These are phyloP conservation scores for Glycyrrhiza uralensis DNA, from an alignment of 306 rosid genomes.

Conservation along the genomic window DNA sequence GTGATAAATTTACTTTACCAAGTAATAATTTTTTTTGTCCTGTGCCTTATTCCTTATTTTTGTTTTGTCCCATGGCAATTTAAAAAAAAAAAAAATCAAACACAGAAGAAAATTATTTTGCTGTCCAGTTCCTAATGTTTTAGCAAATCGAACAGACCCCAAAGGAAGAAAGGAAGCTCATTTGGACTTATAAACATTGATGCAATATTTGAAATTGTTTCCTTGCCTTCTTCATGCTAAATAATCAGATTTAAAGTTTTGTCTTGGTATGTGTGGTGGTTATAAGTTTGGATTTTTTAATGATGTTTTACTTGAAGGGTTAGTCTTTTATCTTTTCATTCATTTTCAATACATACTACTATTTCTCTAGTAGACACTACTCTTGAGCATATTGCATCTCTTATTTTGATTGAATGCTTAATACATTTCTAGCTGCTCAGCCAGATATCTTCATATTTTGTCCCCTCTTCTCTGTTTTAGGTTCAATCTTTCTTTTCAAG, in stretches of 20 bases:
- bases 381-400: background rate
- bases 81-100: no score
- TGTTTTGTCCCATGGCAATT: no score
- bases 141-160: no score
- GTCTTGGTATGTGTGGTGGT: background rate
- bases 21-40: no score
- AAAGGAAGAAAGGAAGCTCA: no score
- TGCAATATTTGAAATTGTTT: no score
- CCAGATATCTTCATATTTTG: background rate
- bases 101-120: no score
- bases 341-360: background rate
- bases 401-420: background rate
- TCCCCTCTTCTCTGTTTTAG: slow-evolving; percentile 42
- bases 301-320: background rate
- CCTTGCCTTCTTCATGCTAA: background rate
- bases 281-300: background rate
- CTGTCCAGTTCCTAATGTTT: no score
- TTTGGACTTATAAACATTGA: no score
- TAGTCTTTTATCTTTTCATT: background rate
- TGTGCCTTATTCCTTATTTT: no score
- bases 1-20: no score
- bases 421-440: slow-evolving; percentile 14
- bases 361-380: background rate
- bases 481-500: slow-evolving; percentile 66
- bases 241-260: background rate